Evolutionary conservation across 2,329 filamentous ascomycete species (phyloP), one percentile per base, ranked within the genome.

Genomic region (Waltergamsia citrina): DNA sequence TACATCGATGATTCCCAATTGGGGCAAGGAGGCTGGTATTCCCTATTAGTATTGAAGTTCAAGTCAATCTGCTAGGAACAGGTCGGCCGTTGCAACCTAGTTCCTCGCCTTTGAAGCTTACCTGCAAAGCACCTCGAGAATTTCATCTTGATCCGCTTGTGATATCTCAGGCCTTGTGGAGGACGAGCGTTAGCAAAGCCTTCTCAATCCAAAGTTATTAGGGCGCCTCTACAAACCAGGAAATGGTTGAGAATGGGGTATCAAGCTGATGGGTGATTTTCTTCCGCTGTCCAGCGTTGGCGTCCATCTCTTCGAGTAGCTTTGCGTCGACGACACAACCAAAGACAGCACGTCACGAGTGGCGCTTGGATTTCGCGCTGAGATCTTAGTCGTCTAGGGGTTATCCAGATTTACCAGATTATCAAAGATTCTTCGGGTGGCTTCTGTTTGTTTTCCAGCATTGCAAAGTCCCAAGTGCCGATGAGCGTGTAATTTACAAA

Each of bases 81-180:
- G n/a, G n/a, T n/a, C n/a, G n/a, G n/a, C n/a, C n/a, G n/a, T n/a
- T n/a, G n/a, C n/a, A n/a, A n/a, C n/a, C n/a, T n/a, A n/a, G n/a
- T n/a, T n/a, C n/a, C n/a, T n/a, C n/a, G n/a, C n/a, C n/a, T n/a
- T n/a, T 60, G 32, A 28, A 15, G 44, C 53, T 38, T 65, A 83
- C 80, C 63, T 70, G 69, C 73, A 81, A 5, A 84, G 62, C 32
- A 85, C 60, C 41, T 83, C 77, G 8, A 84, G 50, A 24, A 84
- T 78, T 4, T 67, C 63, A 33, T 78, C 69, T 52, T 83, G 77
- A 34, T 82, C 65, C 32, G 73, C 60, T 14, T 57, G 49, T 3
- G 63, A 60, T 28, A 82, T 65, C 27, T 65, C 53, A 7, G 81
- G 81, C 78, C 81, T 85, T 32, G 6, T 3, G 6, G n/a, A 26